Evolutionary conservation across 2,329 filamentous ascomycete genomes (phyloP), one percentile per base, ranked within the genome.

Genomic region (Bipolaris gigantea): DNA sequence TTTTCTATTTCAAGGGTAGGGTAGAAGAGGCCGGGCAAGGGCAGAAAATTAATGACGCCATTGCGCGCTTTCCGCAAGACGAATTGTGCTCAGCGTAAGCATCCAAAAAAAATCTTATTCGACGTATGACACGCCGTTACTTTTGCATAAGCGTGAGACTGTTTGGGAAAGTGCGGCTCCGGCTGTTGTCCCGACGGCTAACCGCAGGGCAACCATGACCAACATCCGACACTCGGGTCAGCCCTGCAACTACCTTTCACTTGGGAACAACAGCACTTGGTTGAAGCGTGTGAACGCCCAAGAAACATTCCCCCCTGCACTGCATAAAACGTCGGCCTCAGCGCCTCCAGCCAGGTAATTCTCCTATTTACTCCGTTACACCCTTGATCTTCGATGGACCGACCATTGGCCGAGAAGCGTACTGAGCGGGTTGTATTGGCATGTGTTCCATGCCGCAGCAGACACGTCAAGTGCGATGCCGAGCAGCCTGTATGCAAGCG

Each of bases 401-500:
- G 43, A 49, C 21, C 48, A 13, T 21, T 56, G 33, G 55, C 60
- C 18, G 25, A 60, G 10, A 67, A 58, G 50, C 63, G 62, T 5
- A 62, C 68, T 36, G 60, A 71, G 34, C 67, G 71, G 13, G 69
- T 71, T n/a, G 45, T 60, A 18, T 50, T 73, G 6, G 71, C 71
- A 21, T 73, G 71, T 53, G 48, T 71, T 13, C 69, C 71, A 49
- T 73, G 71, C 36, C 62, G 71, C n/a, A 60, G 53, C 40, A 60
- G 71, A 36, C 70, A 73, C 36, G 69, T 73, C 13, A 73, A 70
- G 52, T 73, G 71, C 51, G 71, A 72, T 57, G 63, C 68, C 4
- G 66, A 62, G 3, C 66, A 70, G 42, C 71, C 71, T 2, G 38
- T 55, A 4, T 73, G 70, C 50, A 67, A 64, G 32, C 59, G 71